Percentiles rank a stretch among this genome's conserved stretches.
Conservation (phyloP, 2,329 filamentous ascomycete genomes). For the Pseudocercospora cruenta region DNA sequence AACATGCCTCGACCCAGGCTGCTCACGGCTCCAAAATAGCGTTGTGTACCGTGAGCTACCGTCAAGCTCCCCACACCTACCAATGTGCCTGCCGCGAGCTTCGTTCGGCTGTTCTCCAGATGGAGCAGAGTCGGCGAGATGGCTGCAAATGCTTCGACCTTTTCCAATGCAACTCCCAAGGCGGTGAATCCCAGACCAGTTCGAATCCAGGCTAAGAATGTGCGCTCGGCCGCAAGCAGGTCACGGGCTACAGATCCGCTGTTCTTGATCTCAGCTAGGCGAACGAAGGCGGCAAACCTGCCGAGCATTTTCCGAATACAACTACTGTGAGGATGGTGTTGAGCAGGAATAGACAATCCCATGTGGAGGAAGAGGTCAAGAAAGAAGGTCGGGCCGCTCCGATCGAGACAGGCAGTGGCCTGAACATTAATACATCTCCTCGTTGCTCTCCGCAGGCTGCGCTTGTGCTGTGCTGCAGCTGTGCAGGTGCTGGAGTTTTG, state of each 20-base stretch:
- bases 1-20: conserved; percentile 51
- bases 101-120: conserved; percentile 40
- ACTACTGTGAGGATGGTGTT: too few relatives aligned
- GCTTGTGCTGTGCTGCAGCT: too few relatives aligned
- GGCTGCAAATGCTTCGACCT: conserved; percentile 46
- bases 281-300: conserved; percentile 14
- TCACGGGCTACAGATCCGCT: conserved; percentile 56
- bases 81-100: conserved; percentile 41
- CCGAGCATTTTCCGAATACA: not conserved
- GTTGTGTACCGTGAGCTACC: conserved; percentile 52
- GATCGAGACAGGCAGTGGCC: too few relatives aligned
- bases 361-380: too few relatives aligned
- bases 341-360: too few relatives aligned
- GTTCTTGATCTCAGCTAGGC: conserved; percentile 42
- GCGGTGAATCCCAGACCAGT: conserved; percentile 58
- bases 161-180: conserved; percentile 56
- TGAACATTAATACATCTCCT: too few relatives aligned
- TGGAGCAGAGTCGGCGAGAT: conserved; percentile 33
- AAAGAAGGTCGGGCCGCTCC: too few relatives aligned
- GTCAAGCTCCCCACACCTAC: conserved; percentile 52
- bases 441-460: too few relatives aligned
- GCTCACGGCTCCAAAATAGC: conserved; percentile 53
- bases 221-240: conserved; percentile 59
- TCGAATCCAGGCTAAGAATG: conserved; percentile 57
- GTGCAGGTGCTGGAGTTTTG: too few relatives aligned